Percentiles rank a stretch among this genome's conserved stretches.
These are phyloP conservation scores for Leucoagaricus sp. DNA, from an alignment of 1,284 basidiomycete genomes.

Conservation along the genomic window DNA sequence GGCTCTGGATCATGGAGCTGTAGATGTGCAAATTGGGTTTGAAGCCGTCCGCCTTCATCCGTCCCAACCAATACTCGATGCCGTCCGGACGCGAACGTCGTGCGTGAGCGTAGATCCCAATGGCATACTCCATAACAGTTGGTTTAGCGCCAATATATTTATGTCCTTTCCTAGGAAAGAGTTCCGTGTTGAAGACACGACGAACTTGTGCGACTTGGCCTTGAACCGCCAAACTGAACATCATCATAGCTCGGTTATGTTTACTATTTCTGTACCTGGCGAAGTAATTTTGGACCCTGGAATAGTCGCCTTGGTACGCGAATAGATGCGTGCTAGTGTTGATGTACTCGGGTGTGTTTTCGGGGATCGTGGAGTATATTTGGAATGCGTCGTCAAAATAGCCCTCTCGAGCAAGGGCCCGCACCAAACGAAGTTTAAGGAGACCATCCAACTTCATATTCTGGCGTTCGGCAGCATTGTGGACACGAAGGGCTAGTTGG, in stretches of 20 bases:
- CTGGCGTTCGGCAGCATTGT: neutral
- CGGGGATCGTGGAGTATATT: constrained; percentile 18
- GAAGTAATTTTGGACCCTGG: constrained; percentile 46
- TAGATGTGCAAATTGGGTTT: constrained; percentile 58
- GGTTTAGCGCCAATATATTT: constrained; percentile 36
- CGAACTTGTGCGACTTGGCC: constrained; percentile 46
- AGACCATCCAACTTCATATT: neutral
- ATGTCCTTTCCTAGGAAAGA: constrained; percentile 29
- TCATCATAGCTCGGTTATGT: constrained; percentile 43
- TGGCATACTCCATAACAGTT: constrained; percentile 50
- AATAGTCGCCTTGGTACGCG: constrained; percentile 43
- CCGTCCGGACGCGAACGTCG: constrained; percentile 49
- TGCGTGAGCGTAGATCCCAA: constrained; percentile 60
- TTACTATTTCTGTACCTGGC: constrained; percentile 27
- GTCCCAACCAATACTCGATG: constrained; percentile 58
- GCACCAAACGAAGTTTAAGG: constrained; percentile 8
- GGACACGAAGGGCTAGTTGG: constrained; percentile 6
- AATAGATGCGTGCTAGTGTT: constrained; percentile 12
- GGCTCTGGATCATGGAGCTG: constrained; percentile 62
- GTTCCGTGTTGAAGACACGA: constrained; percentile 49
- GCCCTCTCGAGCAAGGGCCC: constrained; percentile 14
- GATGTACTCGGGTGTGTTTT: constrained; percentile 4
- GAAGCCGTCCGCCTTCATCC: constrained; percentile 51
- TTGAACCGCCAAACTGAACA: constrained; percentile 55
- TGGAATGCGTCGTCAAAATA: constrained; percentile 17